A percentile compares a stretch with the other conserved stretches of the same genome.
Evolutionary conservation across 2,329 filamentous ascomycete species (phyloP).

Genomic region (Talaromyces pinophilus): DNA sequence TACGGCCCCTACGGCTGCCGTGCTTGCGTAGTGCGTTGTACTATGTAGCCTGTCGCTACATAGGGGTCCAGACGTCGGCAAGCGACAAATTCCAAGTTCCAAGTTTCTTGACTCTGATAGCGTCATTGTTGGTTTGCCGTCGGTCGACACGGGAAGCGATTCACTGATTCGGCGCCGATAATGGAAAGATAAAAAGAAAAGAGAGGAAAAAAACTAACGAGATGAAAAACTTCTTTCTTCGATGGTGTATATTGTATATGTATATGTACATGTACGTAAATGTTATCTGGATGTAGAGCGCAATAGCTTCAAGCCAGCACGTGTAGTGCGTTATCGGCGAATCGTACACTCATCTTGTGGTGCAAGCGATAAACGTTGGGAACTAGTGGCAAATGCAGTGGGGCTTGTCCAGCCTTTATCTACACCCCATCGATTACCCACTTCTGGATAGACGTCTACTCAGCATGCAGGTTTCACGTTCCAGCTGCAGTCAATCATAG

Average conservation of each 20-base stretch:
- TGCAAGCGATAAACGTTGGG: not conserved
- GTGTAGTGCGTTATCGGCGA: slow-evolving; percentile 5
- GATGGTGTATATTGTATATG: not conserved
- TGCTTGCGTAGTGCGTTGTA: not conserved
- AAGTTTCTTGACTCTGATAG: not conserved
- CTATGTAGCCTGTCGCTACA: not conserved
- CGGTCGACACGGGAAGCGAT: no score
- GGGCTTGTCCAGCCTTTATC: slow-evolving; percentile 4
- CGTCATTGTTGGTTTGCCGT: slow-evolving; percentile 1
- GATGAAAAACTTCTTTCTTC: not conserved
- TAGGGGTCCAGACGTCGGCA: not conserved
- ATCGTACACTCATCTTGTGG: not conserved
- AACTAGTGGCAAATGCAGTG: slow-evolving; percentile 5
- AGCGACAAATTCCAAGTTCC: slow-evolving; percentile 2
- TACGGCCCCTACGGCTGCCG: not conserved
- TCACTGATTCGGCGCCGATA: not conserved
- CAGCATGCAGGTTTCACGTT: slow-evolving; percentile 11
- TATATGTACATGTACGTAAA: not conserved
- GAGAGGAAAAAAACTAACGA: not conserved
- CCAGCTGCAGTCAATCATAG: not conserved
- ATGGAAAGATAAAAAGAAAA: not conserved
- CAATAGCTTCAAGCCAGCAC: not conserved
- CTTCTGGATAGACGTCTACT: not conserved
- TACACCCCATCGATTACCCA: not conserved
- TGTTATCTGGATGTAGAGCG: not conserved